Conservation (phyloP, 768 basidiomycete genomes). For the Kwoniella shandongensis region DNA sequence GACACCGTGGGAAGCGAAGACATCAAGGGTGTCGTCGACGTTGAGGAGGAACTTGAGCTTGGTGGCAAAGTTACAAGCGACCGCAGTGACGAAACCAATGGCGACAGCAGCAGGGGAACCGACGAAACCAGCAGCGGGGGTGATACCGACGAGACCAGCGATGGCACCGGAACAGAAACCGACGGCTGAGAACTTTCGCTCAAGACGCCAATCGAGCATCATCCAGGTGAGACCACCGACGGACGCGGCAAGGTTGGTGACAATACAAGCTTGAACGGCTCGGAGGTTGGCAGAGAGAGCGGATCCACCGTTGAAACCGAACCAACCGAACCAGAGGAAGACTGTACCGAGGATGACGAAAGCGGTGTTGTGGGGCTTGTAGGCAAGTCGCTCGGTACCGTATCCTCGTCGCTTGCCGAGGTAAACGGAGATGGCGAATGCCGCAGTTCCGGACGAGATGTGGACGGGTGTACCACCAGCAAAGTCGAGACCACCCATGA, state of each 20-base stretch:
- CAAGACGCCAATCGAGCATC: conserved; percentile 70
- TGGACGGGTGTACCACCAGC: conserved; percentile 62
- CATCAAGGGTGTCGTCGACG: conserved; percentile 86
- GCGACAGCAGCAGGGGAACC: conserved; percentile 65
- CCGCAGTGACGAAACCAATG: conserved; percentile 71
- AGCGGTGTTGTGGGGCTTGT: conserved; percentile 84
- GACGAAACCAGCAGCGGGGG: conserved; percentile 80
- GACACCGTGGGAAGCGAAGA: conserved; percentile 86
- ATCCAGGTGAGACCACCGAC: conserved; percentile 79
- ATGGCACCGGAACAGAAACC: conserved; percentile 90
- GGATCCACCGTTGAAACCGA: conserved; percentile 86
- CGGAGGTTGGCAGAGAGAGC: conserved; percentile 79
- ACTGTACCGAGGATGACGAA: conserved; percentile 79
- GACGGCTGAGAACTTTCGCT: conserved; percentile 82
- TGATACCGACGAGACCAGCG: conserved; percentile 80
- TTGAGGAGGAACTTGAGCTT: conserved; percentile 66
- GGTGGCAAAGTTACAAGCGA: conserved; percentile 78
- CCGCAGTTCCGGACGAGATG: conserved; percentile 64
- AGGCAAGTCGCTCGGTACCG: conserved; percentile 57
- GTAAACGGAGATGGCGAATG: conserved; percentile 82
- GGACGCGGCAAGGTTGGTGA: conserved; percentile 79
- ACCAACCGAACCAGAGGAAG: conserved; percentile 81
- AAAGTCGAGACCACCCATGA: conserved; percentile 75
- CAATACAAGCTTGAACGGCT: conserved; percentile 80
- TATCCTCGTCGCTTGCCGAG: conserved; percentile 72